phyloP scores from a whole-genome alignment of 768 basidiomycete genomes.

The Xerocomus potaroensis region DNA sequence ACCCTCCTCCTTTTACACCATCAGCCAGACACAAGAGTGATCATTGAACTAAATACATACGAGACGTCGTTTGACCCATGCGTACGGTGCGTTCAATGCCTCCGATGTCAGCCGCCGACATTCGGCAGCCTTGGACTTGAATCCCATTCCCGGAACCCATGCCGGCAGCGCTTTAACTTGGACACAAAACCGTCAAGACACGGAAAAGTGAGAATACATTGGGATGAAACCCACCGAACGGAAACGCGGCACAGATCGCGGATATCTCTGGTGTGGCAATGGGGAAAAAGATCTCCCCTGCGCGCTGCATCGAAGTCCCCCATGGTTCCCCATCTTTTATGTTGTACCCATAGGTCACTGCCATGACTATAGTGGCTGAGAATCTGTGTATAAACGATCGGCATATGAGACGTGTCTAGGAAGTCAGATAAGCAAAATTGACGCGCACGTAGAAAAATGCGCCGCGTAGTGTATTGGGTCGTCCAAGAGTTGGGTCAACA shows the following conservation, averaged over 20 bases:
- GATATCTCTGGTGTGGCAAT: not conserved
- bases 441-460: slow-evolving; percentile 12
- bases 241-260: slow-evolving; percentile 9
- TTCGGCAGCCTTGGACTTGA: slow-evolving; percentile 14
- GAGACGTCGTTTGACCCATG: slow-evolving; percentile 6
- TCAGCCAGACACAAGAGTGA: not conserved
- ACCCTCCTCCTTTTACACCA: slow-evolving; percentile 5
- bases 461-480: slow-evolving; percentile 5
- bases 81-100: slow-evolving; percentile 10
- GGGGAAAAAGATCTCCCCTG: slow-evolving; percentile 3
- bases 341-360: slow-evolving; percentile 17
- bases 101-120: slow-evolving; percentile 7
- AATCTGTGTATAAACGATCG: not conserved
- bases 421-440: not conserved
- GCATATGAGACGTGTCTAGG: not conserved
- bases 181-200: not conserved
- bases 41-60: not conserved
- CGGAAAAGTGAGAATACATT: not conserved
- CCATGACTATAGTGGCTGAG: slow-evolving; percentile 11
- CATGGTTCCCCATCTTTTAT: slow-evolving; percentile 1
- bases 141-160: slow-evolving; percentile 27
- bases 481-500: slow-evolving; percentile 5
- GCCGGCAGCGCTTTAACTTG: slow-evolving; percentile 17
- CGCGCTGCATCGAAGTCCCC: slow-evolving; percentile 7
- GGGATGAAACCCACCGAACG: slow-evolving; percentile 9